phyloP scores from a whole-genome alignment of 768 basidiomycete species.

The Coprinellus micaceus region DNA sequence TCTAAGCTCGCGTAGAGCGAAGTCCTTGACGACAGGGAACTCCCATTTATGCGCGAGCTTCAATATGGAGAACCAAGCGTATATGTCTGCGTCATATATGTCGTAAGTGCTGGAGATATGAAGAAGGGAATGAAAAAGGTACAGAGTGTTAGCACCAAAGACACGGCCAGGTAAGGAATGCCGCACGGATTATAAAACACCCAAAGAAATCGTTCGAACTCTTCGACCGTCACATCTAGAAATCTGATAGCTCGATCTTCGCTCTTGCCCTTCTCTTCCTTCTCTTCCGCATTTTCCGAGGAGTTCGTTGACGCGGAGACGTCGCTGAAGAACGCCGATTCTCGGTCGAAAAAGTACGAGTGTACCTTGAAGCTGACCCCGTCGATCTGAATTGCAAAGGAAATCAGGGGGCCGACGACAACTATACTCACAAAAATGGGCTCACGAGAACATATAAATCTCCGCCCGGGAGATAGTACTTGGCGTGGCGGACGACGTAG shows the following conservation, averaged over 20 bases:
- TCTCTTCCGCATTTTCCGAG: not conserved
- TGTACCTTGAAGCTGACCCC: slow-evolving; percentile 11
- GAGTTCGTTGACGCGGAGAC: not conserved
- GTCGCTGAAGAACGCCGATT: slow-evolving; percentile 9
- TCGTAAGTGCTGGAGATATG: slow-evolving; percentile 53
- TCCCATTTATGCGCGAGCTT: slow-evolving; percentile 54
- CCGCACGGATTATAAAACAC: slow-evolving; percentile 62
- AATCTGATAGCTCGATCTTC: slow-evolving; percentile 9
- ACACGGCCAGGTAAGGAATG: not conserved
- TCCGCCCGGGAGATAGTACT: slow-evolving; percentile 2
- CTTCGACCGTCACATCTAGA: slow-evolving; percentile 16
- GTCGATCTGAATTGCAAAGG: slow-evolving; percentile 3
- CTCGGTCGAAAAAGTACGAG: slow-evolving; percentile 16
- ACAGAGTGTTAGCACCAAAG: slow-evolving; percentile 18
- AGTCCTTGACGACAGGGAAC: slow-evolving; percentile 52
- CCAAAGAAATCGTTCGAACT: slow-evolving; percentile 56
- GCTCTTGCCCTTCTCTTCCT: slow-evolving; percentile 11
- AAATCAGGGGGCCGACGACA: not conserved
- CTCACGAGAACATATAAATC: not conserved
- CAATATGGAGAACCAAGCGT: slow-evolving; percentile 56
- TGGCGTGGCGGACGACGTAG: not conserved
- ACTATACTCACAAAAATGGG: not conserved
- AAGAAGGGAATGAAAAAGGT: not conserved
- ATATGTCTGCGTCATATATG: slow-evolving; percentile 45
- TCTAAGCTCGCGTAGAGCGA: slow-evolving; percentile 59